A percentile compares a stretch with the other conserved stretches of the same genome.
Conservation (phyloP, 139 green algal species). For the Astrephomene gubernaculifera region DNA sequence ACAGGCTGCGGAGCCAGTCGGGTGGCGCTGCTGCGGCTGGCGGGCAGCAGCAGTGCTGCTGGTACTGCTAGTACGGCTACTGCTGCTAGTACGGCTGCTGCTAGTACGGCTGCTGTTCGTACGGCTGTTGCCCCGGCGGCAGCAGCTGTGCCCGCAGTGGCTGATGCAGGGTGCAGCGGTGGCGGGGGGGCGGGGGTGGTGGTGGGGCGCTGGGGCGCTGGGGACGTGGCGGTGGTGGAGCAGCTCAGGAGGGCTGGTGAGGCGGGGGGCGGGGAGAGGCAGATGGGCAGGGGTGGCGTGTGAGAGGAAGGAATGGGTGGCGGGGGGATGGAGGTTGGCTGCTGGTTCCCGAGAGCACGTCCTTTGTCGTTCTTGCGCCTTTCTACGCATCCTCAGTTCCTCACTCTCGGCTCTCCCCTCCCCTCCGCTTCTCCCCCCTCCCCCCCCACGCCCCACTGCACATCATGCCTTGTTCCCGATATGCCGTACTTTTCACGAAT, state of each 20-base stretch:
- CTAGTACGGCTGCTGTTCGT: no score
- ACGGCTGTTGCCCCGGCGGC: neutral
- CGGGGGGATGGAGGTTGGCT: neutral
- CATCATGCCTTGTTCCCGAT: no score
- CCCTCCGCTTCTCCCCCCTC: neutral
- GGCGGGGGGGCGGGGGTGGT: neutral
- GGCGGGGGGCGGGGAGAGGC: neutral
- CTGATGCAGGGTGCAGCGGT: neutral
- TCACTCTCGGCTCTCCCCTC: neutral
- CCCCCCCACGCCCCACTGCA: no score
- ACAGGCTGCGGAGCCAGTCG: neutral
- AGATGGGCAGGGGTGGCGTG: no score
- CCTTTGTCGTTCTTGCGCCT: neutral
- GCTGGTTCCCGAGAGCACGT: neutral
- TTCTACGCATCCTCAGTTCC: neutral
- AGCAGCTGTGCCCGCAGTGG: neutral
- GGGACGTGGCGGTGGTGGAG: neutral
- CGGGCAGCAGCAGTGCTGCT: no score
- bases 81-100: no score
- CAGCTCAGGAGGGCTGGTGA: constrained; percentile 12
- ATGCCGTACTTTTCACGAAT: no score
- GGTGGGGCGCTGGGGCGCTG: constrained; percentile 1
- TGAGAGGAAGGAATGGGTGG: neutral
- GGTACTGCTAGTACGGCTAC: no score
- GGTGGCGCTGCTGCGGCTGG: constrained; percentile 18